Conservation (phyloP, 2,329 filamentous ascomycete species). For the Sporothrix brunneoviolacea region DNA sequence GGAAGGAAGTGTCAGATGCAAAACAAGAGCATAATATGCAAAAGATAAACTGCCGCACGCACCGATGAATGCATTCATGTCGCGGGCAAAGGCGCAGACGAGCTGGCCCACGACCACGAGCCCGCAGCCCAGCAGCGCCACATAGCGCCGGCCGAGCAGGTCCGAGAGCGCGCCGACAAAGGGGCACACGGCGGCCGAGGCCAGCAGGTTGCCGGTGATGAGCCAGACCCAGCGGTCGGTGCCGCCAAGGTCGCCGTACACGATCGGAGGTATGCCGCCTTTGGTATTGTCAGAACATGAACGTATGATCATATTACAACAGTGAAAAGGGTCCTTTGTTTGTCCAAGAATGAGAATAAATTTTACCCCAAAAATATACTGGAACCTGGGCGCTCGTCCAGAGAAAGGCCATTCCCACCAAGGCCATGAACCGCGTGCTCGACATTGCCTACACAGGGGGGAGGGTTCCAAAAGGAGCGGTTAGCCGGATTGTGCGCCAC, state of each 20-base stretch:
- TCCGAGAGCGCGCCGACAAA: constrained; percentile 63
- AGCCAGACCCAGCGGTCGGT: constrained; percentile 57
- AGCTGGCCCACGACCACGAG: constrained; percentile 54
- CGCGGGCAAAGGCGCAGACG: constrained; percentile 48
- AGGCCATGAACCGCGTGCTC: constrained; percentile 19
- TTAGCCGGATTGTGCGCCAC: too few species aligned
- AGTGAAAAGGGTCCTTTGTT: constrained; percentile 16
- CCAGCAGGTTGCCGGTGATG: constrained; percentile 46
- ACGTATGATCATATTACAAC: too few species aligned
- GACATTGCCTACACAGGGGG: constrained; percentile 5
- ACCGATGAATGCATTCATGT: constrained; percentile 58
- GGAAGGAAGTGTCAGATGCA: background rate
- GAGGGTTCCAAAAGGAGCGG: too few species aligned
- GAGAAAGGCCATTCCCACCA: constrained; percentile 24
- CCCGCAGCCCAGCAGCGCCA: constrained; percentile 46
- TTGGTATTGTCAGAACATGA: too few species aligned
- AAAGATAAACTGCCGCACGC: constrained; percentile 11
- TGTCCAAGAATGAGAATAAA: constrained; percentile 18
- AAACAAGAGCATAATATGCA: background rate
- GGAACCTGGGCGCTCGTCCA: constrained; percentile 26
- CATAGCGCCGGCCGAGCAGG: constrained; percentile 54
- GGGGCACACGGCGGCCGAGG: constrained; percentile 49
- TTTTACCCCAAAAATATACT: constrained; percentile 25
- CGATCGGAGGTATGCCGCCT: constrained; percentile 42
- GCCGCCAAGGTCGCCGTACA: constrained; percentile 56